Conservation (phyloP, 345 rosid species). For the Arabidopsis thaliana region DNA sequence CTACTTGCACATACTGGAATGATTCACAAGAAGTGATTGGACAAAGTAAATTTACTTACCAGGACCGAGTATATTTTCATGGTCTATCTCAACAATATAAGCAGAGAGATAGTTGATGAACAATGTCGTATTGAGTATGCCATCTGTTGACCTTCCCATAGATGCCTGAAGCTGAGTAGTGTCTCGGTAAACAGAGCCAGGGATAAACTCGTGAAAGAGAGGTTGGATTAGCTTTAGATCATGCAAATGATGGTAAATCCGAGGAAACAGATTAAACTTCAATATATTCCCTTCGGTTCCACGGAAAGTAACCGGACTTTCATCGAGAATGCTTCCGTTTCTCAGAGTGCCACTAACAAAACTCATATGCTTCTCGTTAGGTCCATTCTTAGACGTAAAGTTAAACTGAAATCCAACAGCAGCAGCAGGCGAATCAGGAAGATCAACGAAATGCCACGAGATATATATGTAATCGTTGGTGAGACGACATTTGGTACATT, state of each 20-base stretch:
- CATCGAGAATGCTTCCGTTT: conserved; percentile 68
- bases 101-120: conserved; percentile 80
- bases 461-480: conserved; percentile 62
- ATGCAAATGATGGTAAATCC: conserved; percentile 63
- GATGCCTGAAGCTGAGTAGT: conserved; percentile 75
- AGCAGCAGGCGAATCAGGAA: conserved; percentile 76
- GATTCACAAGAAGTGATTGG: conserved; percentile 12
- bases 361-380: conserved; percentile 62
- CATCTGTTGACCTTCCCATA: conserved; percentile 63
- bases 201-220: conserved; percentile 83
- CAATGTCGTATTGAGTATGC: conserved; percentile 80
- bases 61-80: conserved; percentile 73
- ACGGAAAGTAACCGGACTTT: conserved; percentile 79
- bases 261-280: conserved; percentile 87
- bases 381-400: conserved; percentile 59
- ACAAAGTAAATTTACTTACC: conserved; percentile 59
- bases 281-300: conserved; percentile 68
- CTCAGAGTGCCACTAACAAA: conserved; percentile 75
- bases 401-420: conserved; percentile 94
- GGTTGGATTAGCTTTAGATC: conserved; percentile 88
- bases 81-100: conserved; percentile 79
- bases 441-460: conserved; percentile 91
- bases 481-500: conserved; percentile 67
- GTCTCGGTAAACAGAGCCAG: conserved; percentile 69
- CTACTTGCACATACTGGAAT: neutral